Conservation (phyloP, 2,329 filamentous ascomycete genomes). For the Cytospora schulzeri region DNA sequence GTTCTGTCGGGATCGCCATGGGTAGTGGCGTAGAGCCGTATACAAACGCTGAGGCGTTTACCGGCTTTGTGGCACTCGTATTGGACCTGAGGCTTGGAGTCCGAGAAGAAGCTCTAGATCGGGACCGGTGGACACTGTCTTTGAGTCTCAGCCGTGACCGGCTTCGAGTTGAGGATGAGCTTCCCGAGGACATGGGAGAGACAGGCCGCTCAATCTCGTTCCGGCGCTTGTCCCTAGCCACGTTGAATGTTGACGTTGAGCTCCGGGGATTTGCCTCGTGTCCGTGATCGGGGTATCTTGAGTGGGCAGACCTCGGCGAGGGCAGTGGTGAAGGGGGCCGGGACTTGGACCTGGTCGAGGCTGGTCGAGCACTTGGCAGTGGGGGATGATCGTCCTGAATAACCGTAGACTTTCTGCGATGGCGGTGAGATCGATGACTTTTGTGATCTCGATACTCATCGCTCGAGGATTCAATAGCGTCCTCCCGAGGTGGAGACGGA, state of each 20-base stretch:
- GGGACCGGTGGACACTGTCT: conserved; percentile 2
- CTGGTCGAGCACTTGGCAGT: conserved; percentile 28
- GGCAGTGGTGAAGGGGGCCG: conserved; percentile 41
- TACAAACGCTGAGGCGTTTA: neutral
- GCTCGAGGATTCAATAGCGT: conserved; percentile 42
- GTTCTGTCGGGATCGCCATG: conserved; percentile 26
- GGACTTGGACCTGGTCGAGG: conserved; percentile 36
- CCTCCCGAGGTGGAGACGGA: conserved; percentile 34
- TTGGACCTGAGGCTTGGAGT: conserved; percentile 34
- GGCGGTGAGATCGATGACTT: conserved; percentile 34
- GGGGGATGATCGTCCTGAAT: conserved; percentile 39
- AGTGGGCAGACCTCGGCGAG: conserved; percentile 33
- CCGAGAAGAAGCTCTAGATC: conserved; percentile 33
- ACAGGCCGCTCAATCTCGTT: conserved; percentile 30
- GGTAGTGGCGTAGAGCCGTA: conserved; percentile 5
- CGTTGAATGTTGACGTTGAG: conserved; percentile 15
- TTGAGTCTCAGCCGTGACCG: conserved; percentile 13
- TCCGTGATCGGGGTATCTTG: conserved; percentile 13
- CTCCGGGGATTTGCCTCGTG: conserved; percentile 8
- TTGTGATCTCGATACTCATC: conserved; percentile 41
- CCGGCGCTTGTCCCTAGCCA: conserved; percentile 27
- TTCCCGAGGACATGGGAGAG: conserved; percentile 35
- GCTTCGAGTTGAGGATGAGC: conserved; percentile 36
- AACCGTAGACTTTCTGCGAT: conserved; percentile 40
- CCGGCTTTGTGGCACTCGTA: conserved; percentile 30